Conservation (phyloP, 2,329 filamentous ascomycete genomes). For the Exophiala lecanii-corni region DNA sequence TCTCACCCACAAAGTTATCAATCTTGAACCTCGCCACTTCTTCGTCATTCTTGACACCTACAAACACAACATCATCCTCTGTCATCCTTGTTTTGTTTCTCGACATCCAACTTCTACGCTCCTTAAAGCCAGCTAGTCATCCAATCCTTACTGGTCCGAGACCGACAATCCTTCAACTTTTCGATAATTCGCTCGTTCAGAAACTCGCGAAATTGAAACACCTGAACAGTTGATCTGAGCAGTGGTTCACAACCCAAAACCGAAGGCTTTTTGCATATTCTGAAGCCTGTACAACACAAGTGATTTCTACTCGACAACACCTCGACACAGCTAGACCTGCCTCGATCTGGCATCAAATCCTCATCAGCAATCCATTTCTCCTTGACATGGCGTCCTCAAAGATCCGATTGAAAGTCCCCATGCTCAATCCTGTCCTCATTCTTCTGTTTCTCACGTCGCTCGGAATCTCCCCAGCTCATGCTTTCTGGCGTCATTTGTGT, state of each 20-base stretch:
- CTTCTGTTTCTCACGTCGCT: conserved; percentile 7
- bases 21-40: background rate
- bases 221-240: too few species aligned
- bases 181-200: too few species aligned
- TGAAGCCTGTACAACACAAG: too few species aligned
- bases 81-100: background rate
- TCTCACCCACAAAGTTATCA: background rate
- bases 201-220: too few species aligned
- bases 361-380: too few species aligned
- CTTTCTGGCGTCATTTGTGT: conserved; percentile 90
- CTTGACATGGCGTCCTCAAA: background rate
- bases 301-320: too few species aligned
- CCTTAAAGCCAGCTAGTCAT: background rate
- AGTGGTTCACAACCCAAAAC: too few species aligned
- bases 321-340: too few species aligned
- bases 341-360: too few species aligned
- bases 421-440: background rate
- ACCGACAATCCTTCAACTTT: too few species aligned
- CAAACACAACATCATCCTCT: background rate
- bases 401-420: conserved; percentile 8
- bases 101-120: background rate
- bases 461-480: conserved; percentile 35
- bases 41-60: background rate
- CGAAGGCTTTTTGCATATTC: too few species aligned
- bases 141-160: background rate